These are phyloP conservation scores for Chlorella sorokiniana DNA, from an alignment of 139 green algal species.

Conservation along the genomic window DNA sequence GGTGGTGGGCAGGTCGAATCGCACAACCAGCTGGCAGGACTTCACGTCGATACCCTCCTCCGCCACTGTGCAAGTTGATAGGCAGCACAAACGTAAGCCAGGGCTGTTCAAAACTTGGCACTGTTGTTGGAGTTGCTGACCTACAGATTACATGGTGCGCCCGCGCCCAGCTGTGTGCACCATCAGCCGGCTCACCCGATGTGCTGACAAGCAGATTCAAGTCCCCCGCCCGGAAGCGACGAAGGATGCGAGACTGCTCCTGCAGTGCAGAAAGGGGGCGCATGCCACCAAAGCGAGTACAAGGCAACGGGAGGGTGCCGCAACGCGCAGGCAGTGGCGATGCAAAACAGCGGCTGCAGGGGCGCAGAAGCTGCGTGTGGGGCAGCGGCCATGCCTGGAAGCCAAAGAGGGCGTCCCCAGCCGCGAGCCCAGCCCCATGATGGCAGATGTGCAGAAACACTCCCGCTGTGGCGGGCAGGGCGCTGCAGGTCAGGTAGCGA, in stretches of 20 bases:
- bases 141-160: neutral
- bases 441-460: slow-evolving; percentile 1
- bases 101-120: neutral
- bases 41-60: slow-evolving; percentile 62
- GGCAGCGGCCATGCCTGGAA: slow-evolving; percentile 4
- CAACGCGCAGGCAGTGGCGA: neutral
- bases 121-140: neutral
- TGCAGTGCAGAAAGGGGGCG: slow-evolving; percentile 19
- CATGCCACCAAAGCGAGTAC: neutral
- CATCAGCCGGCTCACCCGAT: no score
- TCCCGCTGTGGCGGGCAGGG: slow-evolving; percentile 5
- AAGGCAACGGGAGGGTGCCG: neutral
- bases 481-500: slow-evolving; percentile 3
- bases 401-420: slow-evolving; percentile 9
- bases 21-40: slow-evolving; percentile 57
- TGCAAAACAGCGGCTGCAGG: neutral
- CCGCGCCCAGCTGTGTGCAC: neutral
- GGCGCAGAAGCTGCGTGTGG: neutral
- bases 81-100: neutral
- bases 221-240: slow-evolving; percentile 33
- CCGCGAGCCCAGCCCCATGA: slow-evolving; percentile 37
- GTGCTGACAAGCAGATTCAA: slow-evolving; percentile 55
- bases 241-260: slow-evolving; percentile 44
- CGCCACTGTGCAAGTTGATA: slow-evolving; percentile 24
- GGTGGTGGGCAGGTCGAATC: slow-evolving; percentile 48